Evolutionary conservation across 371 early-diverging fungal species (phyloP).

Genomic region (Mucor circinelloides): DNA sequence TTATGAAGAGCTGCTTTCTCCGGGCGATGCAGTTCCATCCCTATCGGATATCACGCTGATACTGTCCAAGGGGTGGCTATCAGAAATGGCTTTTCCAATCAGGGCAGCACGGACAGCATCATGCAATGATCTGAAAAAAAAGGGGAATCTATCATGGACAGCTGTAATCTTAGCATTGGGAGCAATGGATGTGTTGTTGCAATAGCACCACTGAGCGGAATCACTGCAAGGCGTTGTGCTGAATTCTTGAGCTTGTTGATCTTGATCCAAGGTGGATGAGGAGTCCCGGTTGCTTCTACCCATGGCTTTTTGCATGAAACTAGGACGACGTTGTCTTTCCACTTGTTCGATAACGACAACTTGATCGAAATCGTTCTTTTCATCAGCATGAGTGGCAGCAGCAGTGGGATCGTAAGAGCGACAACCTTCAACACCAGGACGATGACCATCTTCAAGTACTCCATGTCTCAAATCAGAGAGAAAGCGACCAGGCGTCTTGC

Average conservation of each 20-base stretch:
- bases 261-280: background rate
- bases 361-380: conserved; percentile 1
- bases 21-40: background rate
- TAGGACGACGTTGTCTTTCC: conserved; percentile 2
- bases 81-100: background rate
- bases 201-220: conserved; percentile 21
- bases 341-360: conserved; percentile 16
- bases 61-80: background rate
- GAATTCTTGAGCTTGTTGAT: conserved; percentile 2
- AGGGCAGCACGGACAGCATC: conserved; percentile 33
- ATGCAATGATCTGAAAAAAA: conserved; percentile 32
- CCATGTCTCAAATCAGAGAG: conserved; percentile 23
- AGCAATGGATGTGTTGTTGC: conserved; percentile 2
- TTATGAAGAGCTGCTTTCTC: background rate
- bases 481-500: conserved; percentile 15
- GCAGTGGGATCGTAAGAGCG: background rate
- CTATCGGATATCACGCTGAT: conserved; percentile 18
- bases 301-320: background rate
- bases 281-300: background rate
- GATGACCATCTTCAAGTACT: conserved; percentile 6
- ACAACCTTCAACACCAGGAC: conserved; percentile 11
- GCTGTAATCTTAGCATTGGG: conserved; percentile 1
- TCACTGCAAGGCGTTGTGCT: conserved; percentile 17
- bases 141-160: conserved; percentile 33
- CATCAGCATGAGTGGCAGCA: background rate